These are phyloP conservation scores for Aureobasidium sp. DNA, from an alignment of 2,329 filamentous ascomycete genomes.

Conservation along the genomic window DNA sequence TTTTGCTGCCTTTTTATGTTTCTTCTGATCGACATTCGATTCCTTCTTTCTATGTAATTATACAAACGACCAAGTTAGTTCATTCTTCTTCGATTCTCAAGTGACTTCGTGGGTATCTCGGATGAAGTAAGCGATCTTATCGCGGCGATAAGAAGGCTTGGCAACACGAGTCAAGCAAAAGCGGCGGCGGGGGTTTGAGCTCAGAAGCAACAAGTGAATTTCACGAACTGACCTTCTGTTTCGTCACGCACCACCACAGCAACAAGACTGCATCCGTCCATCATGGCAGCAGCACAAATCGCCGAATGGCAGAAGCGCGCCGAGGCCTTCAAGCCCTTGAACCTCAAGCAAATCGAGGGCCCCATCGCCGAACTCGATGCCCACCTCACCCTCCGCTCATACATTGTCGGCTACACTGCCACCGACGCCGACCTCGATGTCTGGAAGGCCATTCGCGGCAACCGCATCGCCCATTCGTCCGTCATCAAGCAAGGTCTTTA, in stretches of 20 bases:
- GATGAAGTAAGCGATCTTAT: too few relatives aligned
- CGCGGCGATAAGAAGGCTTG: neutral
- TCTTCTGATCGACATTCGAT: neutral
- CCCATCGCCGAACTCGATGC: constrained; percentile 72
- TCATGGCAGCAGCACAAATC: constrained; percentile 28
- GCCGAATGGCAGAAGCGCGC: constrained; percentile 52
- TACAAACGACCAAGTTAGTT: neutral
- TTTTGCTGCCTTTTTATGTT: too few relatives aligned
- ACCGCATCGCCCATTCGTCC: constrained; percentile 67
- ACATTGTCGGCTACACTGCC: constrained; percentile 73
- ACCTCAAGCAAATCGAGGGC: constrained; percentile 78
- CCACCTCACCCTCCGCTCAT: constrained; percentile 78
- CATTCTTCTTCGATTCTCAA: neutral
- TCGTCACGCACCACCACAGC: constrained; percentile 1
- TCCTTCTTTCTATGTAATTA: neutral
- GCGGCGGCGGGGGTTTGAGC: constrained; percentile 2
- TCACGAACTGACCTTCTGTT: neutral
- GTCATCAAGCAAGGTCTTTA: constrained; percentile 73
- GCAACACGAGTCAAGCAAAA: neutral
- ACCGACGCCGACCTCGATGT: constrained; percentile 72
- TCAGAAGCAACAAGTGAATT: neutral
- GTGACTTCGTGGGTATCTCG: neutral
- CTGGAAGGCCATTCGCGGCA: constrained; percentile 76
- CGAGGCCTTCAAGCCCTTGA: constrained; percentile 48
- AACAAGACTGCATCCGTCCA: too few relatives aligned